A percentile compares a stretch with the other conserved stretches of the same genome.
phyloP scores from a whole-genome alignment of 108 stramenopile genomes.

The Conticribra guillardii region DNA sequence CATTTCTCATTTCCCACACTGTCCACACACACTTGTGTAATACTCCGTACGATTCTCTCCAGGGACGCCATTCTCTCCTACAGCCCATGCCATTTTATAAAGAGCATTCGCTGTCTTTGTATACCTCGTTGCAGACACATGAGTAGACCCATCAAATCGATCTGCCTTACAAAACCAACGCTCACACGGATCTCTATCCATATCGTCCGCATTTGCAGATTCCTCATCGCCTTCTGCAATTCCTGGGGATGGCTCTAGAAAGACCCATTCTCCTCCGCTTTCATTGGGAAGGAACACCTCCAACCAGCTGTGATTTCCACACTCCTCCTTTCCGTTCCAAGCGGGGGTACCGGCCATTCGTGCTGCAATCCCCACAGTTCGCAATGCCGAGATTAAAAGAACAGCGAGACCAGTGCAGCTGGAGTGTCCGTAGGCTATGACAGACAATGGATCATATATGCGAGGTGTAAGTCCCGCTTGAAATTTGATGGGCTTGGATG shows the following conservation, averaged over 20 bases:
- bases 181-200: slow-evolving; percentile 76
- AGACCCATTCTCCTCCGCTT: slow-evolving; percentile 64
- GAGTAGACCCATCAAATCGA: slow-evolving; percentile 61
- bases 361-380: slow-evolving; percentile 77
- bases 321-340: slow-evolving; percentile 69
- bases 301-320: slow-evolving; percentile 94
- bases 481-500: slow-evolving; percentile 63
- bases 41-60: slow-evolving; percentile 75
- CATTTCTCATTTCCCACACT: slow-evolving; percentile 34
- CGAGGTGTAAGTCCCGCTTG: slow-evolving; percentile 74
- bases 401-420: slow-evolving; percentile 85
- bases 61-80: slow-evolving; percentile 65
- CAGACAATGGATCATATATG: slow-evolving; percentile 88
- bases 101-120: slow-evolving; percentile 18
- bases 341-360: slow-evolving; percentile 89
- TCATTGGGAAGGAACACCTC: slow-evolving; percentile 68
- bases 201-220: slow-evolving; percentile 54
- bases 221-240: slow-evolving; percentile 47
- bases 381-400: slow-evolving; percentile 67
- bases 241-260: slow-evolving; percentile 81
- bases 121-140: slow-evolving; percentile 71
- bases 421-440: slow-evolving; percentile 83
- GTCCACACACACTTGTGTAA: slow-evolving; percentile 59
- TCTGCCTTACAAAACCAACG: slow-evolving; percentile 86
- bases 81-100: slow-evolving; percentile 89